Conservation (phyloP, 768 basidiomycete species). For the Clavulina sp. region DNA sequence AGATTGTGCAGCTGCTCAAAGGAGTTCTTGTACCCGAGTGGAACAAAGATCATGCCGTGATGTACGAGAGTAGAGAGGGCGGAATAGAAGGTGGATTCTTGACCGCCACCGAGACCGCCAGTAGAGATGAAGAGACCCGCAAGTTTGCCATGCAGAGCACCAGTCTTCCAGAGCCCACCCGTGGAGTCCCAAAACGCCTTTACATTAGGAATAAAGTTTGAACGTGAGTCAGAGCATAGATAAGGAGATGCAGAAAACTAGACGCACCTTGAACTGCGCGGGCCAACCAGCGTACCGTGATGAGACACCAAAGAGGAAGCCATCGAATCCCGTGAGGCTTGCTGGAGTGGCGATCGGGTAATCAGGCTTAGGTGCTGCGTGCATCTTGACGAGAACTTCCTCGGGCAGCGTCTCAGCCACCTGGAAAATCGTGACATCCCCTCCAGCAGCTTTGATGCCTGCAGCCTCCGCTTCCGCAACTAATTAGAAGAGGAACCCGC, state of each 20-base stretch:
- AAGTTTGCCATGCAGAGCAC: slow-evolving; percentile 55
- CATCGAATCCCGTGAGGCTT: slow-evolving; percentile 46
- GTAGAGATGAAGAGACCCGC: slow-evolving; percentile 60
- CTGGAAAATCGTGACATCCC: slow-evolving; percentile 30
- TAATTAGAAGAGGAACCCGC: too few species aligned
- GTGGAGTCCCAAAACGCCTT: slow-evolving; percentile 54
- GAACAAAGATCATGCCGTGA: slow-evolving; percentile 56
- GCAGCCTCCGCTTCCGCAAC: slow-evolving; percentile 40
- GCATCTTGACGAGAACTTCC: slow-evolving; percentile 50
- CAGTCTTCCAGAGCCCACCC: slow-evolving; percentile 42
- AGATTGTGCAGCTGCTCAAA: too few species aligned
- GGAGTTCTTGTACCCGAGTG: too few species aligned
- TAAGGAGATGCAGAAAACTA: too few species aligned
- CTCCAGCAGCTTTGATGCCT: slow-evolving; percentile 28
- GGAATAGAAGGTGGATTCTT: slow-evolving; percentile 17
- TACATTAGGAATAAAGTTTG: background rate
- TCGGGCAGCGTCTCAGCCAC: slow-evolving; percentile 61
- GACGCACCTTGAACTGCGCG: slow-evolving; percentile 39
- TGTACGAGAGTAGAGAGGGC: slow-evolving; percentile 44
- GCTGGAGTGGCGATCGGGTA: slow-evolving; percentile 49
- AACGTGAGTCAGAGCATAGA: background rate
- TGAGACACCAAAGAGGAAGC: slow-evolving; percentile 57
- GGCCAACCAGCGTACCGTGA: slow-evolving; percentile 71
- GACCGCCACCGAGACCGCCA: slow-evolving; percentile 63
- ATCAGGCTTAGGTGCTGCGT: slow-evolving; percentile 50